A percentile compares a stretch with the other conserved stretches of the same genome.
These are phyloP conservation scores for Corylus heterophylla DNA, from an alignment of 306 rosid species.

Conservation along the genomic window DNA sequence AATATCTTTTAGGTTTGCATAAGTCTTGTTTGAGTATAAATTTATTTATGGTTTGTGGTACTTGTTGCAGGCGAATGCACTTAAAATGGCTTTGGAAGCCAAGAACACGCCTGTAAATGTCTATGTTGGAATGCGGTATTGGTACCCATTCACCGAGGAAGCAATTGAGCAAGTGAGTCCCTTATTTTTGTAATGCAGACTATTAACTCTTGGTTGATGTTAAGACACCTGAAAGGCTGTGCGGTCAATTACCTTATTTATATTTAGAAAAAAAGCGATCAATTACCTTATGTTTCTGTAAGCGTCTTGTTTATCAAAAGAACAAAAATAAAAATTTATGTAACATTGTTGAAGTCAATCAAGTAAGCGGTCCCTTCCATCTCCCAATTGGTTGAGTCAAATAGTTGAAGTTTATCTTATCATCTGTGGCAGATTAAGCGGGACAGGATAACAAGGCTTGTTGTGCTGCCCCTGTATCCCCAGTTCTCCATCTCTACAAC, in stretches of 20 bases:
- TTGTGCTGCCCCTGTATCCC: slow-evolving; percentile 95
- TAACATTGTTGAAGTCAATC: neutral
- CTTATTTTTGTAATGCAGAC: slow-evolving; percentile 10
- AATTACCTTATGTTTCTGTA: neutral
- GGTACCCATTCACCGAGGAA: slow-evolving; percentile 99
- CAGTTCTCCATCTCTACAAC: slow-evolving; percentile 99
- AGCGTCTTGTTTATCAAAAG: neutral
- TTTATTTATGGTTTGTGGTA: slow-evolving; percentile 17
- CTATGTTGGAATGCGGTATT: slow-evolving; percentile 95
- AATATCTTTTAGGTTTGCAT: slow-evolving; percentile 7
- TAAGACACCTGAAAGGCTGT: neutral
- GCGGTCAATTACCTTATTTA: neutral
- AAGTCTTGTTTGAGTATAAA: slow-evolving; percentile 11
- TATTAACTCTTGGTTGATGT: neutral
- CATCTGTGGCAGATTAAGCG: slow-evolving; percentile 69
- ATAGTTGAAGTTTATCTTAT: slow-evolving; percentile 14
- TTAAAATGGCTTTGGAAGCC: slow-evolving; percentile 78
- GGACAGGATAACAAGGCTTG: slow-evolving; percentile 89
- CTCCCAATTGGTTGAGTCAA: slow-evolving; percentile 6
- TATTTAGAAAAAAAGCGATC: neutral
- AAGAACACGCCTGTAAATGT: slow-evolving; percentile 73
- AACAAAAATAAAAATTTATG: neutral
- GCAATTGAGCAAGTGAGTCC: slow-evolving; percentile 80
- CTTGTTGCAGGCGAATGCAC: slow-evolving; percentile 74
- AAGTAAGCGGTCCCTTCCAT: slow-evolving; percentile 18